Evolutionary conservation across 2,329 filamentous ascomycete species (phyloP), one percentile per base, ranked within the genome.

Genomic region (Fusarium transvaalense): DNA sequence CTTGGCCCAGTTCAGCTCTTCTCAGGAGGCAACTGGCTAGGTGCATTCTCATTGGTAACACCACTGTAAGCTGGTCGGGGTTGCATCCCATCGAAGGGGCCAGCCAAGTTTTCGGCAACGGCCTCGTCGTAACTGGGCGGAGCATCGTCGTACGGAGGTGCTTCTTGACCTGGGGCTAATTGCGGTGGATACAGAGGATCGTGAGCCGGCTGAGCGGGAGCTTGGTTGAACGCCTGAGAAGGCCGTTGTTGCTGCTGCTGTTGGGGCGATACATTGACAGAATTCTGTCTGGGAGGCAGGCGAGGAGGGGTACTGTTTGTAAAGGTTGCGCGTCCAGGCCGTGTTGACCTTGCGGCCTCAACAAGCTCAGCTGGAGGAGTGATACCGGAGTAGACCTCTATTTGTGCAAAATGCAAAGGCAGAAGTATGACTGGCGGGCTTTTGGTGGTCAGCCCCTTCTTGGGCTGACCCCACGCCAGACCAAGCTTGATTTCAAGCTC

Each of bases 101-200:
- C 90, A 0, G 82, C 79, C 65, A 96, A 80, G 61, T 90, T 88
- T 68, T 92, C 90, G 9, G 93, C 94, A 80, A 97, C 90, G 14
- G 93, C 94, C 79, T 97, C 94, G 79, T 97, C 94, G 76, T 98
- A 98, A 74, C 93, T 97, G 10, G 94, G 94, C 19, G 95, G 94
- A n/a, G 93, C 92, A 57, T 96, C 93, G 32, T 93, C 90, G 68
- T 87, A 83, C 1, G 77, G 75, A 19, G 82, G 78, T 2, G 77
- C 83, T 10, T 79, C 77, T 35, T 84, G 83, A n/a, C 77, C 76
- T 1, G 77, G 75, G 6, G 66, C 72, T 21, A 89, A 78, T 72
- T 89, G 87, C 6, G 88, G 86, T 17, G 87, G 88, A 64, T 89
- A 89, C 10, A 87, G 76, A 5, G 87, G 83, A 69, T 88, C 86